A percentile compares a stretch with the other conserved stretches of the same genome.
These are phyloP conservation scores for Leptoxyphium fumago DNA, from an alignment of 2,329 filamentous ascomycete genomes.

Conservation along the genomic window DNA sequence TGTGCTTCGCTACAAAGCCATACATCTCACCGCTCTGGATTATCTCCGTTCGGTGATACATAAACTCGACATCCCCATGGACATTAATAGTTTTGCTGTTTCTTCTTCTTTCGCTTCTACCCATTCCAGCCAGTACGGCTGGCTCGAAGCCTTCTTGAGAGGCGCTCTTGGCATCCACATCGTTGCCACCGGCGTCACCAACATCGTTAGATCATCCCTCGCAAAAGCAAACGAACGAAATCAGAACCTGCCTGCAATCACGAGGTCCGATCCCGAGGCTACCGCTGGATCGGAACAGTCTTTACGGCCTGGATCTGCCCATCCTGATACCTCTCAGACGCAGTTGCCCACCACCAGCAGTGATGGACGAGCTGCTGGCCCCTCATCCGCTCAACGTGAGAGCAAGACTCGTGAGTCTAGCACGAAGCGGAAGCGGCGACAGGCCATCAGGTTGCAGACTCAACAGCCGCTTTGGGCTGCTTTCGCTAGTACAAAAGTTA, in stretches of 20 bases:
- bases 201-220: slow-evolving; percentile 20
- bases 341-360: slow-evolving; percentile 19
- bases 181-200: slow-evolving; percentile 22
- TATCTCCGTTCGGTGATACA: slow-evolving; percentile 23
- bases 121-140: slow-evolving; percentile 16
- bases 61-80: slow-evolving; percentile 18
- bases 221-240: slow-evolving; percentile 21
- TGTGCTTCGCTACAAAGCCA: slow-evolving; percentile 38
- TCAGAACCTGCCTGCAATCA: slow-evolving; percentile 13
- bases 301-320: slow-evolving; percentile 7
- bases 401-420: slow-evolving; percentile 43
- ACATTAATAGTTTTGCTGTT: slow-evolving; percentile 13
- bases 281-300: slow-evolving; percentile 12
- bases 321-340: slow-evolving; percentile 12
- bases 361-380: slow-evolving; percentile 36
- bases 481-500: slow-evolving; percentile 89
- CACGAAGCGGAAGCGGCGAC: slow-evolving; percentile 74
- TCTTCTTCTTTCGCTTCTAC: slow-evolving; percentile 16
- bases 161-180: slow-evolving; percentile 23
- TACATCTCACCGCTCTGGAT: slow-evolving; percentile 23
- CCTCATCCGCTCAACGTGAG: slow-evolving; percentile 36
- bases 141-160: slow-evolving; percentile 17
- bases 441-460: slow-evolving; percentile 78
- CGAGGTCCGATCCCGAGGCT: slow-evolving; percentile 17
- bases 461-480: slow-evolving; percentile 90